Evolutionary conservation across 106 monocot species (phyloP).

Genomic region (Platanthera guangdongensis): DNA sequence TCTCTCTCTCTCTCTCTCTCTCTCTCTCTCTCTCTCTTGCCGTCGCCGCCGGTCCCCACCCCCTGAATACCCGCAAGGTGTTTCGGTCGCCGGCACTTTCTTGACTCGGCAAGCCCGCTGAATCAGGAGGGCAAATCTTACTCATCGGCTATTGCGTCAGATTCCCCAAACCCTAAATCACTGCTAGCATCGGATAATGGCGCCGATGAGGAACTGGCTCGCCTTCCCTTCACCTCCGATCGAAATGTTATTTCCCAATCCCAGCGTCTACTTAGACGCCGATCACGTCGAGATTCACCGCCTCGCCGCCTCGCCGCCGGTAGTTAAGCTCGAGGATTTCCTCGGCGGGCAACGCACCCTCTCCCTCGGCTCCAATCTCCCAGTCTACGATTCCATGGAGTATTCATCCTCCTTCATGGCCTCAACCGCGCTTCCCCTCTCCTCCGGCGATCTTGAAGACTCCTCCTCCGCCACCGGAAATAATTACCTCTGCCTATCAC

Average conservation of each 20-base stretch:
- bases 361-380: not conserved
- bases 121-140: not conserved
- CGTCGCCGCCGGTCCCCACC: not conserved
- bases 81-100: not conserved
- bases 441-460: not conserved
- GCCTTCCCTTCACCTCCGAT: not conserved
- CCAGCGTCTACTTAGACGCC: not conserved
- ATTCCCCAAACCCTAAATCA: not conserved
- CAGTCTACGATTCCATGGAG: not conserved
- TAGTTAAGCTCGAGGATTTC: constrained; percentile 4
- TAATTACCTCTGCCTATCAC: not conserved
- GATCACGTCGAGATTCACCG: not conserved
- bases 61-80: not conserved
- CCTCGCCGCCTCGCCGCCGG: not conserved
- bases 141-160: not conserved
- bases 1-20: not conserved
- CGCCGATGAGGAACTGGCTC: not conserved
- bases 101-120: not conserved
- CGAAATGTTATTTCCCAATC: not conserved
- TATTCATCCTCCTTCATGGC: not conserved
- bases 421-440: not conserved
- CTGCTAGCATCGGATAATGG: not conserved
- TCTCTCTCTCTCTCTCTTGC: not conserved
- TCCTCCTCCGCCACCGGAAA: constrained; percentile 1
- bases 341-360: not conserved